These are phyloP conservation scores for Monosporascus sp. DNA, from an alignment of 2,329 filamentous ascomycete species.

Conservation along the genomic window DNA sequence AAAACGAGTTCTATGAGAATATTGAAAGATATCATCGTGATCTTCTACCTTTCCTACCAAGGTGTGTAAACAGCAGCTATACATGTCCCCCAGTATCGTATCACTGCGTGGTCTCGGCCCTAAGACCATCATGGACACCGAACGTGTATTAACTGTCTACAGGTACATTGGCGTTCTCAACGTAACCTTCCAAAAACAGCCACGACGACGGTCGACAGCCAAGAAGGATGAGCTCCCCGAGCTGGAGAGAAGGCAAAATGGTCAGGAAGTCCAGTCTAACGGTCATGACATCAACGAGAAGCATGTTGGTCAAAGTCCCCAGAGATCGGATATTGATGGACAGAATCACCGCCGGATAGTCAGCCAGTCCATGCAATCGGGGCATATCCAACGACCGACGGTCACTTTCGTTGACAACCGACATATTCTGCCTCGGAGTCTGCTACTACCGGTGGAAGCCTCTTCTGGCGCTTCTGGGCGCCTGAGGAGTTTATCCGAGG, in stretches of 20 bases:
- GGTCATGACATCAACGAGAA: conserved; percentile 12
- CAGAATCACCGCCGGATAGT: conserved; percentile 41
- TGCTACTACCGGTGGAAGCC: conserved; percentile 58
- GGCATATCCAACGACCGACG: conserved; percentile 67
- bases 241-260: conserved; percentile 14
- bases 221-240: conserved; percentile 42
- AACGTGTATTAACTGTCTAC: conserved; percentile 17
- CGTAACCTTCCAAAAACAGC: conserved; percentile 85
- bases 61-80: conserved; percentile 42
- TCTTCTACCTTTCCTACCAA: conserved; percentile 83
- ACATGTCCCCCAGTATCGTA: conserved; percentile 9
- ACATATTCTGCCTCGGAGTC: conserved; percentile 82
- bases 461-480: conserved; percentile 28
- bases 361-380: conserved; percentile 70
- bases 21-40: conserved; percentile 89
- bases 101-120: conserved; percentile 1
- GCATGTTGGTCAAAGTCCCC: conserved; percentile 6
- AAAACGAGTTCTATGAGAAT: conserved; percentile 98
- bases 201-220: conserved; percentile 56
- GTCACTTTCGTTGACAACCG: conserved; percentile 92
- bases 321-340: conserved; percentile 16
- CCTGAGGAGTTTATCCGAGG: conserved; percentile 31
- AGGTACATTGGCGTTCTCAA: conserved; percentile 97
- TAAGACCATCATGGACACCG: not conserved
- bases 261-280: conserved; percentile 32